phyloP scores from a whole-genome alignment of 2,329 filamentous ascomycete species.

The Sporothrix brasiliensis region DNA sequence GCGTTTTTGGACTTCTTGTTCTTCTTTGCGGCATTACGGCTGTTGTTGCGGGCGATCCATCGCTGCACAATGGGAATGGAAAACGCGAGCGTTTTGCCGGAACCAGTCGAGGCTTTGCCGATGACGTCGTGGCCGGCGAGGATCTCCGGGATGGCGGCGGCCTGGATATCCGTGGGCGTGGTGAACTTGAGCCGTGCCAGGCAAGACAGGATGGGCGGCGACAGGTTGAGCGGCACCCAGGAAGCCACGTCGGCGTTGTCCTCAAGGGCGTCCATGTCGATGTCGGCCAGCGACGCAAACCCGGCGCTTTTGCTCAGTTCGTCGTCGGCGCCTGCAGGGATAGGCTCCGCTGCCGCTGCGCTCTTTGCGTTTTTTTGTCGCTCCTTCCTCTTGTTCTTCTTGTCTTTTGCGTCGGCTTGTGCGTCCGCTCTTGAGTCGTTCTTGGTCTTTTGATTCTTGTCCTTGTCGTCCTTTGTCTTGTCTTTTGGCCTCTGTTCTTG shows the following conservation, averaged over 20 bases:
- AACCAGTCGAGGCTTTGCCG: slow-evolving; percentile 94
- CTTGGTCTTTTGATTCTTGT: slow-evolving; percentile 31
- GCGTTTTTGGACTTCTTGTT: slow-evolving; percentile 1
- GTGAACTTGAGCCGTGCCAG: slow-evolving; percentile 79
- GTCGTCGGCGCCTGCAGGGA: slow-evolving; percentile 40
- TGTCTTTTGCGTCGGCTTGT: slow-evolving; percentile 20
- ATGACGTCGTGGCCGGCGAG: slow-evolving; percentile 85
- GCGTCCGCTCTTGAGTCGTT: slow-evolving; percentile 32
- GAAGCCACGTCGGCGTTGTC: slow-evolving; percentile 72
- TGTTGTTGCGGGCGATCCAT: slow-evolving; percentile 58
- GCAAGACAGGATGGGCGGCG: slow-evolving; percentile 69
- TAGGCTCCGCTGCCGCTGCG: not conserved
- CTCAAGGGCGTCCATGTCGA: slow-evolving; percentile 48
- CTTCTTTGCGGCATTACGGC: slow-evolving; percentile 41
- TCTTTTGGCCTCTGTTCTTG: slow-evolving; percentile 10
- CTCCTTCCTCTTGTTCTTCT: slow-evolving; percentile 19
- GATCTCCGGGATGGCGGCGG: slow-evolving; percentile 77
- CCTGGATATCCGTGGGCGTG: slow-evolving; percentile 81
- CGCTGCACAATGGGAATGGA: slow-evolving; percentile 88
- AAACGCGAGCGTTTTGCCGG: slow-evolving; percentile 94
- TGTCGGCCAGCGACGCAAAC: slow-evolving; percentile 59
- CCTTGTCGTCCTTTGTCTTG: too few species aligned
- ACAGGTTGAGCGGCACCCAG: slow-evolving; percentile 77
- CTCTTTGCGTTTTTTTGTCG: not conserved
- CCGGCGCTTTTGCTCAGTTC: slow-evolving; percentile 51